phyloP scores from a whole-genome alignment of 148 eudicot species.

The Cornus florida region DNA sequence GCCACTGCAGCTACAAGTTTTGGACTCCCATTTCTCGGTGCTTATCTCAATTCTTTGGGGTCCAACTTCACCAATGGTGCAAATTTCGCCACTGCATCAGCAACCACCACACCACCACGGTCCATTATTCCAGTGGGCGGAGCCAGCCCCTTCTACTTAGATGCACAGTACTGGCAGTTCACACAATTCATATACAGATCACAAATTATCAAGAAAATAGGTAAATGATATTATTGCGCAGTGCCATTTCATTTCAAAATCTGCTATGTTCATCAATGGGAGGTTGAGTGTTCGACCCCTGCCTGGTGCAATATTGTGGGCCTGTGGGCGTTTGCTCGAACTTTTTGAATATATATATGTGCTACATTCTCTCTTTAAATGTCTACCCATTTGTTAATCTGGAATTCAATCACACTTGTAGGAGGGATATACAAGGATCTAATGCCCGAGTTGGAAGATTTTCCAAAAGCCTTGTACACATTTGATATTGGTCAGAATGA shows the following conservation, averaged over 20 bases:
- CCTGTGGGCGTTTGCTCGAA: no score
- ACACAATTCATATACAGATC: conserved; percentile 11
- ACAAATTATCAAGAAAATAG: background rate
- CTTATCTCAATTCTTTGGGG: conserved; percentile 13
- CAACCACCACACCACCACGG: background rate
- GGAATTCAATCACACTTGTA: background rate
- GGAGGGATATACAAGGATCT: conserved; percentile 32
- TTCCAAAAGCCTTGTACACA: conserved; percentile 36
- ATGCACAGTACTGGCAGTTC: background rate
- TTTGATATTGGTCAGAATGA: conserved; percentile 56
- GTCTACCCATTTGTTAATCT: no score
- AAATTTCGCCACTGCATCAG: conserved; percentile 11
- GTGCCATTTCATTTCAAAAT: no score
- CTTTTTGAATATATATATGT: no score
- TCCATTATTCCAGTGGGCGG: background rate
- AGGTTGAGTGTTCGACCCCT: no score
- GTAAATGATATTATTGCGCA: no score
- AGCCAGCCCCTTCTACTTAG: conserved; percentile 2
- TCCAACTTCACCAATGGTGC: conserved; percentile 12
- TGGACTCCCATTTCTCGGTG: conserved; percentile 4
- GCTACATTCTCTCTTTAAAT: no score
- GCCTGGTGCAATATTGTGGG: no score
- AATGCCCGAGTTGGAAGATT: conserved; percentile 37
- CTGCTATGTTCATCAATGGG: no score
- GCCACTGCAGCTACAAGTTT: conserved; percentile 5